A percentile compares a stretch with the other conserved stretches of the same genome.
Conservation (phyloP, 305 asterid species). For the Caryopteris hybrid region DNA sequence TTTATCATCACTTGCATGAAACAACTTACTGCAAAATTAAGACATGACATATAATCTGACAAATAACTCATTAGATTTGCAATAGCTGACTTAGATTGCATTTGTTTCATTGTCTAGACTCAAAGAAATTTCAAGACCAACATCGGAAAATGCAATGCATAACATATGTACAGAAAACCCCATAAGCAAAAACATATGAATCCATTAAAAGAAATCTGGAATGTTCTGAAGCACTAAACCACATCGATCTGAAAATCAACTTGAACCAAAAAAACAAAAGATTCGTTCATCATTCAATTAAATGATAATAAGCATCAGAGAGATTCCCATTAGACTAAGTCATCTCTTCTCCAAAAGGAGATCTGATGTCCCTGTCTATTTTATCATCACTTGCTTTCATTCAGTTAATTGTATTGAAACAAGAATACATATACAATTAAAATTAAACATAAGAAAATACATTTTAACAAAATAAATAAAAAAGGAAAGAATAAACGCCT, state of each 20-base stretch:
- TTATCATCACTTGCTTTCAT: constrained; percentile 38
- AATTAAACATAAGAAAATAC: neutral
- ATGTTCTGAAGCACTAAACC: neutral
- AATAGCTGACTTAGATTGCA: no score
- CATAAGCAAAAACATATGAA: no score
- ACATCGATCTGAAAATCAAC: neutral
- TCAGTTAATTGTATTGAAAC: neutral
- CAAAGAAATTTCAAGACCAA: no score
- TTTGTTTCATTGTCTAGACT: no score
- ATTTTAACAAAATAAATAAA: no score
- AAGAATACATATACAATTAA: neutral
- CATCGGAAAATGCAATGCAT: no score
- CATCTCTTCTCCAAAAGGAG: constrained; percentile 30
- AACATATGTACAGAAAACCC: no score
- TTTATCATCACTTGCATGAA: constrained; percentile 46
- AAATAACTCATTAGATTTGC: no score
- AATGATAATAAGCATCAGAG: constrained; percentile 40
- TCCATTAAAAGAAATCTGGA: no score
- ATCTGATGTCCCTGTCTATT: constrained; percentile 71
- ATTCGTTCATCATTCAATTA: neutral
- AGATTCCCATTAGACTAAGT: constrained; percentile 59
- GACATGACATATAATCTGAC: no score
- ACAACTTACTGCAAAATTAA: neutral
- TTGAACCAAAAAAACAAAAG: neutral
- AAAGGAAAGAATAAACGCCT: neutral